These are phyloP conservation scores for Macaranga tanarius DNA, from an alignment of 441 rosid species.

Conservation along the genomic window DNA sequence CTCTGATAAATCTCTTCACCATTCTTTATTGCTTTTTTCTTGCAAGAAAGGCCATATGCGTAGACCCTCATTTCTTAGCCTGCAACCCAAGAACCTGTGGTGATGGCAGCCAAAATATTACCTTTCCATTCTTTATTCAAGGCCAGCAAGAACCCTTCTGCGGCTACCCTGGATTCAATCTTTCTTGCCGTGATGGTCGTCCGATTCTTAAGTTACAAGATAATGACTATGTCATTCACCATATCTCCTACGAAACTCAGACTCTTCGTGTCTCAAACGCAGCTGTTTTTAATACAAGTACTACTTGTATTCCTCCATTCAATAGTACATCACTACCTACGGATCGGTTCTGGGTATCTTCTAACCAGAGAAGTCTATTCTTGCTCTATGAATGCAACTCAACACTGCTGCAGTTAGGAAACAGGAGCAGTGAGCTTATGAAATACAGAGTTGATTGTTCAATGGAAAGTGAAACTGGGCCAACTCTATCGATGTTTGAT, in stretches of 20 bases:
- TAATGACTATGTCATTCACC: conserved; percentile 22
- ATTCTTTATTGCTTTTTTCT: conserved; percentile 21
- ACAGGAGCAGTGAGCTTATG: background rate
- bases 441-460: conserved; percentile 19
- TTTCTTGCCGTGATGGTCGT: conserved; percentile 33
- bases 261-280: conserved; percentile 40
- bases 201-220: conserved; percentile 29
- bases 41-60: conserved; percentile 17
- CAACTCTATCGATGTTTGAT: conserved; percentile 25
- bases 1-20: conserved; percentile 7
- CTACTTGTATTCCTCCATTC: conserved; percentile 20
- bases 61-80: conserved; percentile 21
- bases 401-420: background rate
- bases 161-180: conserved; percentile 50
- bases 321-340: conserved; percentile 32
- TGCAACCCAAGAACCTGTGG: conserved; percentile 44
- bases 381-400: conserved; percentile 39
- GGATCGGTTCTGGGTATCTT: conserved; percentile 10
- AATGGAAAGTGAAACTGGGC: background rate
- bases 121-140: conserved; percentile 42
- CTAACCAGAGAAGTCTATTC: background rate
- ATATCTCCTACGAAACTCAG: conserved; percentile 33
- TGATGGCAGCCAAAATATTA: conserved; percentile 32
- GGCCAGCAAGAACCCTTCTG: conserved; percentile 30
- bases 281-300: conserved; percentile 2